Conservation (phyloP, 139 green algal species). For the Bryopsis sp. region DNA sequence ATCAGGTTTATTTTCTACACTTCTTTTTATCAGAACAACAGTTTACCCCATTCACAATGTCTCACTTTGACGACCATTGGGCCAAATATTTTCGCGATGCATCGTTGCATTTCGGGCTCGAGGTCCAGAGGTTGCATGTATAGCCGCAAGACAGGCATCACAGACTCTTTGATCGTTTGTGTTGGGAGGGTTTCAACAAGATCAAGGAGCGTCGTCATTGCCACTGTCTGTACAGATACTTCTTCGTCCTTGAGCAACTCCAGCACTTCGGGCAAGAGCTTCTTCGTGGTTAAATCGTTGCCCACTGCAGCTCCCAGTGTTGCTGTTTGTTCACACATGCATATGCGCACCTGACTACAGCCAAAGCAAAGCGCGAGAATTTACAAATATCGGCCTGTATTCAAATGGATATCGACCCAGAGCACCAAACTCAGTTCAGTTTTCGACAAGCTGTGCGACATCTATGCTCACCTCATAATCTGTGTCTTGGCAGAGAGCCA, state of each 20-base stretch:
- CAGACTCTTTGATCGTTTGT: background rate
- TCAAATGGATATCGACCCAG: too few relatives aligned
- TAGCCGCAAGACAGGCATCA: background rate
- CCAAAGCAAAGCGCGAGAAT: background rate
- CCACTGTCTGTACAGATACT: background rate
- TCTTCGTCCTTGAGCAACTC: slow-evolving; percentile 8
- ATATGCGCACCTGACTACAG: slow-evolving; percentile 1
- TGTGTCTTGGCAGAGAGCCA: slow-evolving; percentile 6
- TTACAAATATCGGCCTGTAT: background rate
- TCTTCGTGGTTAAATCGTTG: background rate
- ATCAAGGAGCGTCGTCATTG: background rate
- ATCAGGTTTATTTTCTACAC: too few relatives aligned
- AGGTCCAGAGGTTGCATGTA: slow-evolving; percentile 11
- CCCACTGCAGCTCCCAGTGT: background rate
- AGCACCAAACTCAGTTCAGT: too few relatives aligned
- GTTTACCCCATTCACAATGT: background rate
- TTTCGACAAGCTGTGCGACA: too few relatives aligned
- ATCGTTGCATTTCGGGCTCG: slow-evolving; percentile 3
- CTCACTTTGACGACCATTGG: background rate
- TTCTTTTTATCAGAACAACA: background rate
- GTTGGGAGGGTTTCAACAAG: background rate
- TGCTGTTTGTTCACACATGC: background rate
- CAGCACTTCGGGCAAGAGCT: background rate
- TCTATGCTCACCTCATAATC: slow-evolving; percentile 9
- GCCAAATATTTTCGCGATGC: background rate